Conservation (phyloP, 2,329 filamentous ascomycete genomes). For the Beauveria scarabaeidicola region DNA sequence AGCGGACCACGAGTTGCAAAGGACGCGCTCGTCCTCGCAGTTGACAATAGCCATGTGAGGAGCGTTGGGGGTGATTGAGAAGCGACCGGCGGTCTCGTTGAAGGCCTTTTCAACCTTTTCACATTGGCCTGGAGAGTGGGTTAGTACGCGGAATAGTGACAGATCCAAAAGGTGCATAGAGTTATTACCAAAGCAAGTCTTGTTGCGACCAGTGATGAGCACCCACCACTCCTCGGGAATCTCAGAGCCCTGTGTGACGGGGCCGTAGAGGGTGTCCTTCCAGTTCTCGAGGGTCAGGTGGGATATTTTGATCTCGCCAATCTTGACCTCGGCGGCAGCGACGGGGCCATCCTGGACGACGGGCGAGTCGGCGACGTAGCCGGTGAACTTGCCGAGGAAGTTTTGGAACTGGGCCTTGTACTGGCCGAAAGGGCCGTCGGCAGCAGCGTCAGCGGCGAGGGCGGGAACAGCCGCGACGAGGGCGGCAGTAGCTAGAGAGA, state of each 20-base stretch:
- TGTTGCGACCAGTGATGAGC: constrained; percentile 66
- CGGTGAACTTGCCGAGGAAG: constrained; percentile 52
- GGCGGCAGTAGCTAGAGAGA: constrained; percentile 37
- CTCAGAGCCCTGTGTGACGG: constrained; percentile 49
- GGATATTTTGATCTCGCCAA: constrained; percentile 35
- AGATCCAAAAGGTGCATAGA: not conserved
- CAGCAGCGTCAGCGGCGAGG: constrained; percentile 41
- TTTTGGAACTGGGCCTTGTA: constrained; percentile 57
- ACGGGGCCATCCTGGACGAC: constrained; percentile 30
- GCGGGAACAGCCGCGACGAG: constrained; percentile 43
- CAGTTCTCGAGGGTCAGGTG: constrained; percentile 60
- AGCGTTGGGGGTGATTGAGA: constrained; percentile 51
- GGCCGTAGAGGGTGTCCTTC: constrained; percentile 57
- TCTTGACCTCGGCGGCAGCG: constrained; percentile 33
- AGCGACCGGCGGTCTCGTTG: constrained; percentile 56
- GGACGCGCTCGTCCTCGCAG: constrained; percentile 65
- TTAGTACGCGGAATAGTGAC: not conserved
- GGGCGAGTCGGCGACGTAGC: constrained; percentile 40
- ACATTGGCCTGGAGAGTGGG: constrained; percentile 52
- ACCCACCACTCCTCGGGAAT: constrained; percentile 70
- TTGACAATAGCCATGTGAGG: constrained; percentile 63
- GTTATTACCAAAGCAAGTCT: constrained; percentile 59
- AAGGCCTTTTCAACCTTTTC: constrained; percentile 54
- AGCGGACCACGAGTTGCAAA: constrained; percentile 67
- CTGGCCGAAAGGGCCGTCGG: constrained; percentile 43